Conservation (phyloP, 2,329 filamentous ascomycete species). For the Lasiodiplodia theobromae region DNA sequence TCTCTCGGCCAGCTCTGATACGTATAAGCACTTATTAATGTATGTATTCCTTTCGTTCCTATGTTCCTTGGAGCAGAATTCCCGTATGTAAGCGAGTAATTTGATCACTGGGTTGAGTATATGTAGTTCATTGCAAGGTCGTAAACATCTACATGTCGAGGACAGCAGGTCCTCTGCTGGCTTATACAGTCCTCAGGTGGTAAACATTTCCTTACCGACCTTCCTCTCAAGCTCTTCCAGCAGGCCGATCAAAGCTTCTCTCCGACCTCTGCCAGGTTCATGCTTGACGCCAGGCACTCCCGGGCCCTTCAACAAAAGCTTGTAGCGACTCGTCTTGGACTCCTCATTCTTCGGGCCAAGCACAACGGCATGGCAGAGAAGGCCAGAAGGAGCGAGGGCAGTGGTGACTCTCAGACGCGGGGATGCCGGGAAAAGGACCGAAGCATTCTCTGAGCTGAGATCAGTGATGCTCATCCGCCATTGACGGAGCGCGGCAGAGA, state of each 20-base stretch:
- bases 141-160: not conserved
- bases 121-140: not conserved
- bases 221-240: constrained; percentile 28
- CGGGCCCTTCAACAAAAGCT: constrained; percentile 24
- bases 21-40: constrained; percentile 4
- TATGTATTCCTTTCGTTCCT: not conserved
- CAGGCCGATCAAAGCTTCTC: constrained; percentile 26
- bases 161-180: not conserved
- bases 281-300: constrained; percentile 10
- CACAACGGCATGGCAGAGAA: constrained; percentile 26
- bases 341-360: constrained; percentile 29
- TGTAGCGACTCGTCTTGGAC: constrained; percentile 21
- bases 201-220: constrained; percentile 28
- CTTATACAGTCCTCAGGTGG: not conserved
- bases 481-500: no score
- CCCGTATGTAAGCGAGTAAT: not conserved
- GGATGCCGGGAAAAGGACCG: constrained; percentile 20
- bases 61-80: not conserved
- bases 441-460: constrained; percentile 16
- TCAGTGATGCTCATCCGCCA: not conserved
- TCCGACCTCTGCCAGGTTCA: constrained; percentile 8
- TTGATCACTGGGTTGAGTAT: not conserved
- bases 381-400: constrained; percentile 20
- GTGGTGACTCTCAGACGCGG: constrained; percentile 26
- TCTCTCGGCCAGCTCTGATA: not conserved